Evolutionary conservation across 164 flowering plant genomes (phyloP).

Genomic region (Kingdonia uniflora): DNA sequence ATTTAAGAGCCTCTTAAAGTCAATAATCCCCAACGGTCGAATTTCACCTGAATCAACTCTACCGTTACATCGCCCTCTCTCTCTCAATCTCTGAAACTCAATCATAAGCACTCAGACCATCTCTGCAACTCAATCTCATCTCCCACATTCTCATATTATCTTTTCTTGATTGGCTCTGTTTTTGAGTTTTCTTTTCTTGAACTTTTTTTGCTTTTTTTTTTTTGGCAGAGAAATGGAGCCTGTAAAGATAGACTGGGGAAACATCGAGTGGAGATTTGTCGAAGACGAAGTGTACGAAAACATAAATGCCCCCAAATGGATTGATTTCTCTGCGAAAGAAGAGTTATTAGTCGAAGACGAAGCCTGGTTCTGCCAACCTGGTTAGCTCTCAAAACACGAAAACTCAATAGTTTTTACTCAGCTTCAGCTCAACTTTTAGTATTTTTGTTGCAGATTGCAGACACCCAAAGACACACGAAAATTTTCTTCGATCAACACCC

Average conservation of each 20-base stretch:
- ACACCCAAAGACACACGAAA: slow-evolving; percentile 71
- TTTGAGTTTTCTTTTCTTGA: neutral
- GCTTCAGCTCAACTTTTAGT: neutral
- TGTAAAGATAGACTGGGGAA: slow-evolving; percentile 79
- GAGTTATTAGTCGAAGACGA: slow-evolving; percentile 35
- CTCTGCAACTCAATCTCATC: neutral
- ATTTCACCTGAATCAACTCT: too few relatives aligned
- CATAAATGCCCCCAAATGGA: slow-evolving; percentile 80
- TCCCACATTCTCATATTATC: neutral
- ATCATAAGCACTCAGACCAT: neutral
- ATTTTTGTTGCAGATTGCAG: slow-evolving; percentile 47
- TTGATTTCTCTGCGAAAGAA: slow-evolving; percentile 56
- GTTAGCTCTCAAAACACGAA: too few relatives aligned
- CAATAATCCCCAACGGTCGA: too few relatives aligned
- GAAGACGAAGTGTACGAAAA: slow-evolving; percentile 58
- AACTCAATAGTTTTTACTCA: neutral
- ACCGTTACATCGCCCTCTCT: too few relatives aligned
- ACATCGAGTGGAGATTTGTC: slow-evolving; percentile 46
- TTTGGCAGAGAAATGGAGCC: slow-evolving; percentile 50
- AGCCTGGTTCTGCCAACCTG: slow-evolving; percentile 82
- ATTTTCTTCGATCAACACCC: slow-evolving; percentile 32
- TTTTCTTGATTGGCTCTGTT: neutral
- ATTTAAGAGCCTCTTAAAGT: too few relatives aligned
- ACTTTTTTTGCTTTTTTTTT: neutral
- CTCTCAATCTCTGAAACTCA: too few relatives aligned